Percentiles rank a stretch among this genome's conserved stretches.
phyloP scores from a whole-genome alignment of 73 alveolate genomes.

The Loxodes magnus region DNA sequence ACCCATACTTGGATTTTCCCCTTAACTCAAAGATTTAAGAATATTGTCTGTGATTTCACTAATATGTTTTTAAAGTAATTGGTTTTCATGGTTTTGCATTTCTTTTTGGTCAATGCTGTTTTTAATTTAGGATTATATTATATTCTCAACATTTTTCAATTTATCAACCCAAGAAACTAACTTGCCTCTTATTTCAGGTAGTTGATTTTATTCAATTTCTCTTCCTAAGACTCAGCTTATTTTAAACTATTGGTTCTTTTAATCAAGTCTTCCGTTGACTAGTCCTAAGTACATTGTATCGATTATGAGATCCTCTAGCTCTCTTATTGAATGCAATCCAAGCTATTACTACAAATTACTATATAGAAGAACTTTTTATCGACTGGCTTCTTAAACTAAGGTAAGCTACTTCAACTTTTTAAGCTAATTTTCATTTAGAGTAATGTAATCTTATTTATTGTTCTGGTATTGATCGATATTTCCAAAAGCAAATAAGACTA shows the following conservation, averaged over 20 bases:
- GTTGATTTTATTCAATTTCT: constrained; percentile 18
- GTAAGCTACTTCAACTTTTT: constrained; percentile 50
- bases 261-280: constrained; percentile 31
- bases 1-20: too few species aligned
- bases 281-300: constrained; percentile 41
- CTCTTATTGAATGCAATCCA: constrained; percentile 23
- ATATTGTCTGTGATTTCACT: too few species aligned
- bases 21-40: too few species aligned
- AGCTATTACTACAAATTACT: constrained; percentile 10
- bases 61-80: too few species aligned
- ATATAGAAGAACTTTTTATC: constrained; percentile 16
- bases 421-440: constrained; percentile 32
- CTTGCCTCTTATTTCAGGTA: constrained; percentile 13
- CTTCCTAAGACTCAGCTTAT: constrained; percentile 27
- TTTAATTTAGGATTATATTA: too few species aligned
- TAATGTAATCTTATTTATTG: constrained; percentile 2
- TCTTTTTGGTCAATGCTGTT: too few species aligned
- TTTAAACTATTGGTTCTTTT: constrained; percentile 7
- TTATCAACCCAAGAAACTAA: too few species aligned
- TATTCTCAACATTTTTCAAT: too few species aligned
- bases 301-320: constrained; percentile 38
- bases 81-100: too few species aligned
- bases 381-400: constrained; percentile 25
- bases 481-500: constrained; percentile 42
- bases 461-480: constrained; percentile 18